Percentiles rank a stretch among this genome's conserved stretches.
Evolutionary conservation across 768 basidiomycete species (phyloP).

Genomic region (Podaxis sp.): DNA sequence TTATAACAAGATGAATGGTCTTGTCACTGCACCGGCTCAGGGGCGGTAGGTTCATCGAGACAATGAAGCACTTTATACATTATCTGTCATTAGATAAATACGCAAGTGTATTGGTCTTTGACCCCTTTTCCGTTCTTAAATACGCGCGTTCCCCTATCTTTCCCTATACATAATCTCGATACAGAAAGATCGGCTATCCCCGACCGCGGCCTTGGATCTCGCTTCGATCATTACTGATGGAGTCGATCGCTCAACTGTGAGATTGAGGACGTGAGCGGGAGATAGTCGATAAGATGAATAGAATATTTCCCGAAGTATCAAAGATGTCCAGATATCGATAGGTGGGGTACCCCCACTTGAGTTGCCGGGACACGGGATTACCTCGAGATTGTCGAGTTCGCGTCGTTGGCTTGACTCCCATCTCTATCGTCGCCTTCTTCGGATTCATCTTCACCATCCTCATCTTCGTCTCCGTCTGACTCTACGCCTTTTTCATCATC

Average conservation of each 20-base stretch:
- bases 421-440: slow-evolving; percentile 25
- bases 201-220: slow-evolving; percentile 2
- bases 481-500: slow-evolving; percentile 28
- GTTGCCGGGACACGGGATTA: slow-evolving; percentile 1
- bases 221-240: background rate
- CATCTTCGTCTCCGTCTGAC: slow-evolving; percentile 20
- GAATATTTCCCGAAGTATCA: slow-evolving; percentile 8
- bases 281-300: slow-evolving; percentile 9
- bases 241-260: background rate
- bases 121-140: background rate
- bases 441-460: slow-evolving; percentile 28
- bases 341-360: background rate
- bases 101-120: slow-evolving; percentile 9
- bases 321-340: slow-evolving; percentile 6
- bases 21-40: background rate
- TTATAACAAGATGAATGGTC: background rate
- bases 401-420: slow-evolving; percentile 9
- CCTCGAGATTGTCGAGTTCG: slow-evolving; percentile 5
- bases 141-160: background rate
- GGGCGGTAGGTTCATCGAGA: background rate
- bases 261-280: background rate
- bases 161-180: slow-evolving; percentile 8
- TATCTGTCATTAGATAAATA: background rate
- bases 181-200: background rate
- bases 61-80: background rate